Evolutionary conservation across 2,329 filamentous ascomycete genomes (phyloP).

Genomic region (Aspergillus tamarii): DNA sequence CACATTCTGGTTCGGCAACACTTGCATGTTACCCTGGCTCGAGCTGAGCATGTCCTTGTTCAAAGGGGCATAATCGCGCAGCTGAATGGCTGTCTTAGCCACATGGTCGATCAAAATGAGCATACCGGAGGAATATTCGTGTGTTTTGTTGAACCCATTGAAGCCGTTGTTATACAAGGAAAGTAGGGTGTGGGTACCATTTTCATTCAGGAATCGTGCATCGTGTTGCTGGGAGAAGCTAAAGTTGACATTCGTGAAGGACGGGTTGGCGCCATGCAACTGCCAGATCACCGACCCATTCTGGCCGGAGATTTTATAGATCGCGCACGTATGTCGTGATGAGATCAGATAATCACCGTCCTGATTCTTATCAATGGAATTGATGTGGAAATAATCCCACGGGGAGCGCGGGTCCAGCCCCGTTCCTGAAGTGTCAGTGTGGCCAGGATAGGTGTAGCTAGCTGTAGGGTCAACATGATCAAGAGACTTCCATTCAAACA

Average conservation of each 20-base stretch:
- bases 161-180: constrained; percentile 48
- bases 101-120: constrained; percentile 43
- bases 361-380: constrained; percentile 46
- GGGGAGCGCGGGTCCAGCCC: constrained; percentile 50
- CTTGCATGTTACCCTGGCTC: constrained; percentile 45
- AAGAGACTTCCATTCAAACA: constrained; percentile 56
- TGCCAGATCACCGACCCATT: constrained; percentile 45
- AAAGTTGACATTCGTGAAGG: constrained; percentile 43
- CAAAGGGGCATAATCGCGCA: constrained; percentile 35
- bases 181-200: constrained; percentile 41
- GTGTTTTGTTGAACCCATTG: constrained; percentile 45
- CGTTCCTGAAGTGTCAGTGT: constrained; percentile 51
- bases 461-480: constrained; percentile 53
- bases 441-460: constrained; percentile 51
- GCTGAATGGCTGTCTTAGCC: constrained; percentile 38
- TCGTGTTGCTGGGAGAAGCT: constrained; percentile 50
- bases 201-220: constrained; percentile 43
- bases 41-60: constrained; percentile 33
- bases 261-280: constrained; percentile 41
- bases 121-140: constrained; percentile 43
- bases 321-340: constrained; percentile 43
- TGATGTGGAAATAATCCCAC: constrained; percentile 52
- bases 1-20: constrained; percentile 41
- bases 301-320: constrained; percentile 46
- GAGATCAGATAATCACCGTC: constrained; percentile 48